Evolutionary conservation across 371 early-diverging fungal genomes (phyloP), one percentile per base, ranked within the genome.

Genomic region (Circinella minor): DNA sequence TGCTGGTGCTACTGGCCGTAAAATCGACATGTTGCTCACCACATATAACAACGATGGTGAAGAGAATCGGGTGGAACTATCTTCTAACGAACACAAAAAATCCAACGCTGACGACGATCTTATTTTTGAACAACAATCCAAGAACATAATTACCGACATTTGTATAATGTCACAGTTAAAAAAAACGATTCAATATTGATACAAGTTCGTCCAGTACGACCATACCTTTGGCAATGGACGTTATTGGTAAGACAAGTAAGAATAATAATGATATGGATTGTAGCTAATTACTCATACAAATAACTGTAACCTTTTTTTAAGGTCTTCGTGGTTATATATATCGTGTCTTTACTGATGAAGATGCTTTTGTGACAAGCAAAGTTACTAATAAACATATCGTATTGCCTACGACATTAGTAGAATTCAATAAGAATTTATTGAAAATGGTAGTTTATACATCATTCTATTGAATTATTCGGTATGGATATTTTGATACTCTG

Each of bases 1-100:
- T 20, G 57, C 27, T 34, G 13, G 57, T 36, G 18, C 11, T 9
- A 51, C 18, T 51, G 57, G 57, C 11, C 11, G 57, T n/a, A 18
- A 18, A 36, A 55, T 55, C 27, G 57, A 55, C 57, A 55, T 55
- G 57, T n/a, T 36, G 18, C 14, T 51, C 51, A 17, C 51, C 4
- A 55, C 57, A 15, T 10, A 18, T 36, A n/a, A 9, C 18, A 55
- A 55, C 27, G 13, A 18, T 55, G 57, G 57, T 5, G 57, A 34
- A 34, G 34, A 55, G 13, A 55, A 55, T 10, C 20, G 20, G 18
- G 36, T 55, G 18, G 57, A 55, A 55, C 11, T 55, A 8, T 18
- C 57, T 1, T 34, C 57, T 4, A 57, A 10, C 36, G 57, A 57
- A 57, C 57, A 57, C 36, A 57, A 57, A n/a, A 55, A 57, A 57